Conservation (phyloP, 768 basidiomycete species). For the Boletellus ananas region DNA sequence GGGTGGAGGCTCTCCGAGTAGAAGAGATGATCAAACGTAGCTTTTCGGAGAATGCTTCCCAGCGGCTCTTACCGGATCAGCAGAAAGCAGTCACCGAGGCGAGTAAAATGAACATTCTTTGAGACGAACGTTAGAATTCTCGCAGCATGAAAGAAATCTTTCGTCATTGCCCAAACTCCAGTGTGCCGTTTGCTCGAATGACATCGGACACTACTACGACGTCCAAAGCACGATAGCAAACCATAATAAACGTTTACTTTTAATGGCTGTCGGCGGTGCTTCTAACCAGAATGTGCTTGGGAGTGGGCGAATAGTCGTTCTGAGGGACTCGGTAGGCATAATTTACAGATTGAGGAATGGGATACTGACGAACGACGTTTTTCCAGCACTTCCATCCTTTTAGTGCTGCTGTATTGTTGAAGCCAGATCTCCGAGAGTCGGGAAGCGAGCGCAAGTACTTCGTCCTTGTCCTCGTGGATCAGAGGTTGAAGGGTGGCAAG, state of each 20-base stretch:
- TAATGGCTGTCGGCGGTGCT: slow-evolving; percentile 53
- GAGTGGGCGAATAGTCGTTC: slow-evolving; percentile 75
- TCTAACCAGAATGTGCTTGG: slow-evolving; percentile 66
- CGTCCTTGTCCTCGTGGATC: slow-evolving; percentile 68
- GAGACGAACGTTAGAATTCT: slow-evolving; percentile 5
- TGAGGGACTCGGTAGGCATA: slow-evolving; percentile 73
- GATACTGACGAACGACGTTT: not conserved
- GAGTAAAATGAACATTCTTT: slow-evolving; percentile 19
- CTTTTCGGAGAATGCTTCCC: slow-evolving; percentile 97
- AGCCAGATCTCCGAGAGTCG: slow-evolving; percentile 51
- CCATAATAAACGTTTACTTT: slow-evolving; percentile 59
- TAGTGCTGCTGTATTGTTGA: slow-evolving; percentile 69
- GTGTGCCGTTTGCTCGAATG: slow-evolving; percentile 65
- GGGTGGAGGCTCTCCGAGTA: slow-evolving; percentile 92
- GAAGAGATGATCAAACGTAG: slow-evolving; percentile 99
- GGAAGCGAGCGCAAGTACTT: slow-evolving; percentile 56
- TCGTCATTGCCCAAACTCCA: slow-evolving; percentile 58
- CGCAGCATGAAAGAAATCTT: slow-evolving; percentile 69
- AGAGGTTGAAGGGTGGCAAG: slow-evolving; percentile 51
- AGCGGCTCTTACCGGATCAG: slow-evolving; percentile 87
- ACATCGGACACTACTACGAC: slow-evolving; percentile 79
- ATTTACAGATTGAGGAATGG: not conserved
- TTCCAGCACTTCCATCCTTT: slow-evolving; percentile 70
- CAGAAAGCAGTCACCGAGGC: slow-evolving; percentile 86
- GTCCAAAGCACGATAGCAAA: slow-evolving; percentile 56